Evolutionary conservation across 768 basidiomycete genomes (phyloP).

Genomic region (Suillus weaverae): DNA sequence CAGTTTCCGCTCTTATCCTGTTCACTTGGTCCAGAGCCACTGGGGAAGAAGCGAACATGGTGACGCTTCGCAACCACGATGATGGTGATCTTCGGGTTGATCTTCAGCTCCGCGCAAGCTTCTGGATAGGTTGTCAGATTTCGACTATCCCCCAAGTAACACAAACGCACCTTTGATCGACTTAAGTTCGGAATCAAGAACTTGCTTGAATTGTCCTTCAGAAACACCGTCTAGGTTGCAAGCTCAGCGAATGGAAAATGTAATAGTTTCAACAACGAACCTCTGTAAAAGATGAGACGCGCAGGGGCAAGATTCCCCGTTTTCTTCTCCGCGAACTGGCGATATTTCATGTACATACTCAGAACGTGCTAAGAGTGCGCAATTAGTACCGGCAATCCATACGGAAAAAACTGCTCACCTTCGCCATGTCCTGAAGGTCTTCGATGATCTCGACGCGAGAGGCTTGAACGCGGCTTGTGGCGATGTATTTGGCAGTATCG

Average conservation of each 20-base stretch:
- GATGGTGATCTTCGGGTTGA: conserved; percentile 69
- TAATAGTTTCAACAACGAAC: conserved; percentile 33
- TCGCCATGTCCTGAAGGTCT: conserved; percentile 64
- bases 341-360: conserved; percentile 57
- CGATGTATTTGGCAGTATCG: conserved; percentile 68
- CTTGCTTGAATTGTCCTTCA: conserved; percentile 51
- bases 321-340: conserved; percentile 52
- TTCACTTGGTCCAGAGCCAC: conserved; percentile 30
- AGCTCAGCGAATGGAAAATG: conserved; percentile 8
- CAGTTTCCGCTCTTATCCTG: conserved; percentile 72
- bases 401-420: conserved; percentile 34
- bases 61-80: conserved; percentile 73
- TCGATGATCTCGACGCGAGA: conserved; percentile 78
- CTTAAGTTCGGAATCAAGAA: conserved; percentile 60
- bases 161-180: conserved; percentile 51
- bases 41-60: conserved; percentile 55
- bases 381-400: conserved; percentile 14
- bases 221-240: conserved; percentile 49
- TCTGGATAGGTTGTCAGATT: conserved; percentile 36
- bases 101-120: conserved; percentile 59
- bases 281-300: conserved; percentile 76
- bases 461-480: conserved; percentile 61
- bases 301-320: conserved; percentile 48
- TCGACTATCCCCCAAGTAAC: neutral
- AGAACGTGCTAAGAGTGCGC: conserved; percentile 46